A percentile compares a stretch with the other conserved stretches of the same genome.
Evolutionary conservation across 345 rosid species (phyloP).

Genomic region (Aquilaria yunnanensis): DNA sequence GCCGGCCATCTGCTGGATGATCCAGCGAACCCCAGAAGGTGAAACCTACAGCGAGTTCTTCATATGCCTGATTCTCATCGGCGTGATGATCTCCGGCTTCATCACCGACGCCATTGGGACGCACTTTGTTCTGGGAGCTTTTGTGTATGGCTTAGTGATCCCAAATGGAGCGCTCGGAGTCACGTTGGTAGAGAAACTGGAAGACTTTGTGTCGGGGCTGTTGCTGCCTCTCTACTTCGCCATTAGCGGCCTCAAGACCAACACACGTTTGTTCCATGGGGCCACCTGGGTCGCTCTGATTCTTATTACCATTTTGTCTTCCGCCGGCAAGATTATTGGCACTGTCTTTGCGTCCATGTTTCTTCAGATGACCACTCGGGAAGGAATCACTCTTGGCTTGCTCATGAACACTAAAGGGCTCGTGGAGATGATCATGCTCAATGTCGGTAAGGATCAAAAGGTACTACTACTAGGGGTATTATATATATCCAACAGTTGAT

Average conservation of each 20-base stretch:
- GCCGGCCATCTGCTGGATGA: conserved; percentile 67
- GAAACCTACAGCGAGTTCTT: conserved; percentile 75
- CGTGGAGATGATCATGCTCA: conserved; percentile 83
- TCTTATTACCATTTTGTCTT: conserved; percentile 46
- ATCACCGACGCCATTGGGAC: conserved; percentile 93
- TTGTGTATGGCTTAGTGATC: conserved; percentile 79
- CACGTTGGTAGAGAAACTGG: conserved; percentile 84
- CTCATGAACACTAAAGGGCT: conserved; percentile 96
- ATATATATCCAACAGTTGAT: no score
- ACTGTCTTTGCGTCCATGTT: conserved; percentile 44
- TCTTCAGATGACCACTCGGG: conserved; percentile 70
- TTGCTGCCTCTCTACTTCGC: conserved; percentile 88
- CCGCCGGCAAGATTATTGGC: conserved; percentile 68
- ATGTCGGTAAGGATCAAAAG: conserved; percentile 86
- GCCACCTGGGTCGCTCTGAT: conserved; percentile 44
- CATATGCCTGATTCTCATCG: conserved; percentile 79
- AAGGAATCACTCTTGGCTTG: conserved; percentile 81
- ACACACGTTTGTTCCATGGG: conserved; percentile 34
- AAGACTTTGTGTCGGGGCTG: conserved; percentile 96
- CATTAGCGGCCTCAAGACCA: conserved; percentile 87
- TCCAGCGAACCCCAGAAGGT: conserved; percentile 81
- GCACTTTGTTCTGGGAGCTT: conserved; percentile 92
- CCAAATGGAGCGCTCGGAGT: conserved; percentile 92
- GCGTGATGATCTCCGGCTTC: conserved; percentile 92
- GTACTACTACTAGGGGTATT: conserved; percentile 15